Percentiles rank a stretch among this genome's conserved stretches.
These are phyloP conservation scores for Zasmidium cellare DNA, from an alignment of 2,329 filamentous ascomycete species.

Conservation along the genomic window DNA sequence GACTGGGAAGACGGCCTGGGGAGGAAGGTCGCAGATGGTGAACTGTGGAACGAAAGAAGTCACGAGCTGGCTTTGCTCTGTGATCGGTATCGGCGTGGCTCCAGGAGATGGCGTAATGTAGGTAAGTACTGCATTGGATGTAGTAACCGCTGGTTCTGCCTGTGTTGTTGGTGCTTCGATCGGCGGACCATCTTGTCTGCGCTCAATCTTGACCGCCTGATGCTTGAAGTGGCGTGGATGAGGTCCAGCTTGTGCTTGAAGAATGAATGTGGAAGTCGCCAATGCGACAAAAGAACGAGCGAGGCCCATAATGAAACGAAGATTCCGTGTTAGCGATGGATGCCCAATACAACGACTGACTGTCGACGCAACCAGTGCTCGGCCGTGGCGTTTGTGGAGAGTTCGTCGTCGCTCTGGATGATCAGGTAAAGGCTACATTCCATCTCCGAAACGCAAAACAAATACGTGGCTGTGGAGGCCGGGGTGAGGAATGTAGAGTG, in stretches of 20 bases:
- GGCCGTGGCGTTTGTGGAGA: conserved; percentile 5
- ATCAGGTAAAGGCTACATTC: conserved; percentile 25
- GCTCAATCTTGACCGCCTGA: conserved; percentile 30
- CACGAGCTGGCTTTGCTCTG: conserved; percentile 44
- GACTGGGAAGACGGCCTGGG: conserved; percentile 35
- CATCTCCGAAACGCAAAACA: conserved; percentile 30
- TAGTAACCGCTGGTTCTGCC: conserved; percentile 14
- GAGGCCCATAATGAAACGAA: conserved; percentile 21
- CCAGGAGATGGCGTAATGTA: conserved; percentile 45
- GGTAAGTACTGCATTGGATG: conserved; percentile 32
- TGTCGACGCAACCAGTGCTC: conserved; percentile 20
- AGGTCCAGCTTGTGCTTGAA: conserved; percentile 22
- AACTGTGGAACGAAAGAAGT: conserved; percentile 44
- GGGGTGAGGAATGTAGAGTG: conserved; percentile 27
- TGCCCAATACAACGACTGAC: neutral
- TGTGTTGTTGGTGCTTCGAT: conserved; percentile 18
- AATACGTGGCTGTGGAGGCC: conserved; percentile 28
- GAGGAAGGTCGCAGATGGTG: conserved; percentile 44
- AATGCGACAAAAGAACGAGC: conserved; percentile 20
- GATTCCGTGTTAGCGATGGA: conserved; percentile 12
- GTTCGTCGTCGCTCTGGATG: neutral
- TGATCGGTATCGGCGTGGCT: conserved; percentile 43
- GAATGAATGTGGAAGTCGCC: conserved; percentile 14
- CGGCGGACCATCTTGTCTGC: conserved; percentile 25
- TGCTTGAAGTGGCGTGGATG: conserved; percentile 29